Percentiles rank a stretch among this genome's conserved stretches.
Conservation (phyloP, 768 basidiomycete species). For the Mycena chlorophos region DNA sequence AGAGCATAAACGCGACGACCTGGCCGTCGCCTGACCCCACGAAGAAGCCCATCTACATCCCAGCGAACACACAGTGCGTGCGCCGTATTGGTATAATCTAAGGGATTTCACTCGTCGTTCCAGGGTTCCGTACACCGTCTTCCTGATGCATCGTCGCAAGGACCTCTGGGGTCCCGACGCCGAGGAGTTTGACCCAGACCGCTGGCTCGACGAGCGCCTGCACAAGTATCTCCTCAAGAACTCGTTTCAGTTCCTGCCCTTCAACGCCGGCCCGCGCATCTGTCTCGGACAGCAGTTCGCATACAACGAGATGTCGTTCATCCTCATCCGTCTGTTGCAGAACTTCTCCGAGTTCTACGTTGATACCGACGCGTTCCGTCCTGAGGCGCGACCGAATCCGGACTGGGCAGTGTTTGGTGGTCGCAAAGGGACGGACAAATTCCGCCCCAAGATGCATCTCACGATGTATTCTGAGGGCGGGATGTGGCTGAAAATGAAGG, state of each 20-base stretch:
- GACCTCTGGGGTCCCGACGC: slow-evolving; percentile 77
- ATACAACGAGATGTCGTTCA: slow-evolving; percentile 51
- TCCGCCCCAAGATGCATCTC: slow-evolving; percentile 54
- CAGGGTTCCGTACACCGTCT: slow-evolving; percentile 54
- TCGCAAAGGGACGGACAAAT: slow-evolving; percentile 49
- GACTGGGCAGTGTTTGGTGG: slow-evolving; percentile 48
- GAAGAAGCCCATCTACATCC: slow-evolving; percentile 55
- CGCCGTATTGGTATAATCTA: background rate
- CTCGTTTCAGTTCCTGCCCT: slow-evolving; percentile 70
- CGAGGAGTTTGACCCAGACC: slow-evolving; percentile 68
- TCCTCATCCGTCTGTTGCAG: slow-evolving; percentile 64
- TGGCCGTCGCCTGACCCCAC: slow-evolving; percentile 47
- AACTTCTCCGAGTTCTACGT: slow-evolving; percentile 51
- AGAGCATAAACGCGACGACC: slow-evolving; percentile 47
- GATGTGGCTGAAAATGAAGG: slow-evolving; percentile 52
- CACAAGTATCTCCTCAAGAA: slow-evolving; percentile 62
- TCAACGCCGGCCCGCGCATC: slow-evolving; percentile 53
- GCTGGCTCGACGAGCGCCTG: slow-evolving; percentile 65
- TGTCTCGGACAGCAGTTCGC: slow-evolving; percentile 43
- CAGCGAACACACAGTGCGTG: slow-evolving; percentile 46
- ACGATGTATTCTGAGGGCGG: slow-evolving; percentile 60
- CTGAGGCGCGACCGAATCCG: slow-evolving; percentile 44
- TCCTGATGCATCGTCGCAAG: slow-evolving; percentile 64
- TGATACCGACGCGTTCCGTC: slow-evolving; percentile 46
- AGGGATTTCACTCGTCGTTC: background rate